Percentiles rank a stretch among this genome's conserved stretches.
Conservation (phyloP, 352 stramenopile genomes). For the Phytophthora meadii region DNA sequence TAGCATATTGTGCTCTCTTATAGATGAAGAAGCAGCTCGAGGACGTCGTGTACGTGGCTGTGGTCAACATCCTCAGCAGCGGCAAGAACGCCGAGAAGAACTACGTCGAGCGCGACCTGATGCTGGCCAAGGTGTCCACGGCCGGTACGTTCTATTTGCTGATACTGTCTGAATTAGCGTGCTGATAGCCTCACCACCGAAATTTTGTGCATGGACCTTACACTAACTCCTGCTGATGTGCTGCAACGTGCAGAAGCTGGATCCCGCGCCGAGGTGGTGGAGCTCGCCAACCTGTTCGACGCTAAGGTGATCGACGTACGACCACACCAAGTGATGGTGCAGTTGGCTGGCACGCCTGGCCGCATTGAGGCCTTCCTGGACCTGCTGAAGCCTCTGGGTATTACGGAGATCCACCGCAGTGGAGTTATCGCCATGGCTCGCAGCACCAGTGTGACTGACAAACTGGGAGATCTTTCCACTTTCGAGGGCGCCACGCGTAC, state of each 20-base stretch:
- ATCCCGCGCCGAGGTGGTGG: conserved; percentile 78
- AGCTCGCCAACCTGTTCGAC: conserved; percentile 86
- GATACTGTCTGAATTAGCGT: not conserved
- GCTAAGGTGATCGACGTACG: conserved; percentile 89
- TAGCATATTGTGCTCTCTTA: conserved; percentile 15
- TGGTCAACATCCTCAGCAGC: conserved; percentile 87
- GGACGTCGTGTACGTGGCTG: conserved; percentile 86
- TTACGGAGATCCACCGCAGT: conserved; percentile 86
- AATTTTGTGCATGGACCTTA: conserved; percentile 14
- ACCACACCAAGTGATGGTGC: conserved; percentile 84
- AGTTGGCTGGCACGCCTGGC: conserved; percentile 75
- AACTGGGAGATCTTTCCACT: conserved; percentile 62
- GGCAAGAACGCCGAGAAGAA: conserved; percentile 71
- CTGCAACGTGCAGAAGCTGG: conserved; percentile 49
- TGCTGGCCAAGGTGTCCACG: conserved; percentile 89
- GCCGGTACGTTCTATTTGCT: conserved; percentile 47
- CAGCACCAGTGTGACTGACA: conserved; percentile 71
- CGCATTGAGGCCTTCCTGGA: conserved; percentile 87
- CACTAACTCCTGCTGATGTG: conserved; percentile 12
- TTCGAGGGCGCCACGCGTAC: conserved; percentile 81
- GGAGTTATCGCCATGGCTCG: conserved; percentile 87
- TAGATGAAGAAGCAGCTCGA: conserved; percentile 91
- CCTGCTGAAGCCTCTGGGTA: conserved; percentile 82
- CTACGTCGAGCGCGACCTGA: conserved; percentile 88
- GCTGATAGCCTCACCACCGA: conserved; percentile 4